phyloP scores from a whole-genome alignment of 1,284 basidiomycete species.

The Ganoderma leucocontextum region DNA sequence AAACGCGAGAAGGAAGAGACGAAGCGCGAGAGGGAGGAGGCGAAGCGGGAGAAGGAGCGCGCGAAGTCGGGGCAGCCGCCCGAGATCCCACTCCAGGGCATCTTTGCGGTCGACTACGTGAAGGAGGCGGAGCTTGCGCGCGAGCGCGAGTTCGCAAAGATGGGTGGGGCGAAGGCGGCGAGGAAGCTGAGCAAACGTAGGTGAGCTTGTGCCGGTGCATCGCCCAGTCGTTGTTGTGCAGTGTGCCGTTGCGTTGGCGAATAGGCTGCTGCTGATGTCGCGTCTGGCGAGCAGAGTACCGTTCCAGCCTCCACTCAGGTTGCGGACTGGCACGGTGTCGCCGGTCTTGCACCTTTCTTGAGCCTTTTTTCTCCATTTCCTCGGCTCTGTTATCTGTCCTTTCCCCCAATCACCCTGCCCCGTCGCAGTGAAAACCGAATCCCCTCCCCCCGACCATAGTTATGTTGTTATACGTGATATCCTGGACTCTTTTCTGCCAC shows the following conservation, averaged over 20 bases:
- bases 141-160: constrained; percentile 30
- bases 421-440: background rate
- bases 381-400: background rate
- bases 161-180: constrained; percentile 21
- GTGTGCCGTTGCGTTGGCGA: background rate
- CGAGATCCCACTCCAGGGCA: constrained; percentile 17
- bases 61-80: constrained; percentile 11
- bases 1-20: constrained; percentile 32
- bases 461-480: constrained; percentile 7
- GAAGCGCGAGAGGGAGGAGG: constrained; percentile 27
- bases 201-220: constrained; percentile 19
- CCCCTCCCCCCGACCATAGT: background rate
- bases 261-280: background rate
- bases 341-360: constrained; percentile 2
- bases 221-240: background rate
- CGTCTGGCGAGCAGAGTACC: background rate
- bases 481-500: background rate
- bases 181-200: constrained; percentile 46
- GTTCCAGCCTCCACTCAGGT: background rate
- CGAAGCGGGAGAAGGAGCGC: constrained; percentile 22
- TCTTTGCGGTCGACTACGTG: constrained; percentile 24
- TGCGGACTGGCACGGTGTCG: background rate
- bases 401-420: background rate
- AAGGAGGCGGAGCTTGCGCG: constrained; percentile 34
- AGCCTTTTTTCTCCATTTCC: background rate